Evolutionary conservation across 768 basidiomycete genomes (phyloP), one percentile per base, ranked within the genome.

Genomic region (Russula foetens): DNA sequence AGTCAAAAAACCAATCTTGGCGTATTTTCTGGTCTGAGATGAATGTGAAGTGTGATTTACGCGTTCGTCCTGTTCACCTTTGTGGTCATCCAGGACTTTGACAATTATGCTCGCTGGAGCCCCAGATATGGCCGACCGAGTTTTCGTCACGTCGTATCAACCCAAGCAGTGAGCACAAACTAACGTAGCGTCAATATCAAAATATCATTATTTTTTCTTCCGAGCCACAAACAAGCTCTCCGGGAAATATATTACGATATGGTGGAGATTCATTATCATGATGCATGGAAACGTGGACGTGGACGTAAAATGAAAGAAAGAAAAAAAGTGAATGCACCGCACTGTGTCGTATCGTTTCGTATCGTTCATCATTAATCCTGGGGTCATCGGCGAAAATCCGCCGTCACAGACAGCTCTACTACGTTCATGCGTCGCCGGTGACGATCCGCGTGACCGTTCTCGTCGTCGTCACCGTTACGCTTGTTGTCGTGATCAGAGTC

Each of bases 401-500:
- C 19, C n/a, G 23, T 54, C 43, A 14, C 15, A n/a, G 49, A 50
- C 29, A 4, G 48, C 31, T 28, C 17, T 28, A 12, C 6, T 23
- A 46, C 7, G 14, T 28, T 66, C 46, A 63, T 23, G 31, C 53
- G 15, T 63, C 63, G 35, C 33, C 46, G 15, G 59, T 66, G n/a
- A 58, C 53, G 26, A 66, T 49, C 24, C 53, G 56, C 35, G 59
- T 66, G 19, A 66, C 44, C 4, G 63, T 66, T 35, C 60, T 64
- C 54, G 58, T 61, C 24, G 63, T 64, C 23, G 63, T 61, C 4
- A 53, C 64, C 24, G 65, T 63, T n/a, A 60, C 46, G 31, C 44
- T 61, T 53, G 65, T 66, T 15, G 65, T 66, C 35, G 65, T 66
- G 38, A 65, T 61, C 24, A 66, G 49, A 8, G 52, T 64, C 49